These are phyloP conservation scores for Chrysanthemum seticuspe DNA, from an alignment of 129 eudicot species.

Conservation along the genomic window DNA sequence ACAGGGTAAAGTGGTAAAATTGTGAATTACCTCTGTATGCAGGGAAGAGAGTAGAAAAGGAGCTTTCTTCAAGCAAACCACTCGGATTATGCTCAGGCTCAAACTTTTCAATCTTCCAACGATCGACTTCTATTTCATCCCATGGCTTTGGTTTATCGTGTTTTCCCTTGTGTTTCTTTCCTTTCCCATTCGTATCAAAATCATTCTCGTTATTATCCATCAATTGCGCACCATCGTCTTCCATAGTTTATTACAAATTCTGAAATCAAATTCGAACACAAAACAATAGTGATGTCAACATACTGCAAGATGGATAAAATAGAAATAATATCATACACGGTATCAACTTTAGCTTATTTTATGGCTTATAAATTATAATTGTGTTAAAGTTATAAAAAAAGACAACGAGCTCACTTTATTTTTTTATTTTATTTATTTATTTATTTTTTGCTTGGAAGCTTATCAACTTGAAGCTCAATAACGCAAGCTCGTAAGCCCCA, in stretches of 20 bases:
- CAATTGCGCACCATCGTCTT: conserved; percentile 8
- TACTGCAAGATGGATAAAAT: too few relatives aligned
- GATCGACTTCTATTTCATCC: conserved; percentile 65
- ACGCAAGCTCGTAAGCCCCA: too few relatives aligned
- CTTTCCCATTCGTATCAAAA: neutral
- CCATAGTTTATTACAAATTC: conserved; percentile 4
- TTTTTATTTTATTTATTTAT: too few relatives aligned
- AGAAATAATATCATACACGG: neutral
- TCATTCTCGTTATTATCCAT: neutral
- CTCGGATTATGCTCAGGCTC: conserved; percentile 66
- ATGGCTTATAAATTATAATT: too few relatives aligned
- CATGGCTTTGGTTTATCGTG: conserved; percentile 96
- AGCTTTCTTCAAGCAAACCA: conserved; percentile 85
- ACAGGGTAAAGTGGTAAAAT: neutral
- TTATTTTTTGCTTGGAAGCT: too few relatives aligned
- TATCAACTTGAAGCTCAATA: too few relatives aligned
- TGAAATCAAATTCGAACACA: neutral
- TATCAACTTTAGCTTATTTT: too few relatives aligned
- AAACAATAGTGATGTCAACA: neutral
- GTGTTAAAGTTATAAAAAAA: too few relatives aligned
- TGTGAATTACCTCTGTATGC: conserved; percentile 66
- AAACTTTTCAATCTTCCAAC: conserved; percentile 81
- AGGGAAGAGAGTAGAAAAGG: conserved; percentile 95
- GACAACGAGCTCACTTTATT: too few relatives aligned
- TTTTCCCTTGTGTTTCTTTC: conserved; percentile 80